Conservation (phyloP, 192 early-diverging fungal genomes). For the Geosiphon pyriformis region DNA sequence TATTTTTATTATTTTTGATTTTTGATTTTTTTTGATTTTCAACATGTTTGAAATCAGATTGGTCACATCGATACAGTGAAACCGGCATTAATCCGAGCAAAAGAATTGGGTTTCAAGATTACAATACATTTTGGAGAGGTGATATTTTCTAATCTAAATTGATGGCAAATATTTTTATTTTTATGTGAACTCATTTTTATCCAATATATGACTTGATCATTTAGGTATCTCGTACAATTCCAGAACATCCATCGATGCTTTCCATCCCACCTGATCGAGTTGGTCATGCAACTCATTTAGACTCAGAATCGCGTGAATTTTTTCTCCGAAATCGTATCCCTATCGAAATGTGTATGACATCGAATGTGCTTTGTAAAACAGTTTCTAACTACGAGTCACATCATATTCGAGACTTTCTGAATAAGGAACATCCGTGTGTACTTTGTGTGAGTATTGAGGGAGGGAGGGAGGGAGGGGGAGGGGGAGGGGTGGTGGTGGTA, state of each 20-base stretch:
- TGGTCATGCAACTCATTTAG: slow-evolving; percentile 53
- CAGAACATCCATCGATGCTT: slow-evolving; percentile 39
- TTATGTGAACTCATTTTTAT: too few relatives aligned
- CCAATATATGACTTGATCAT: too few relatives aligned
- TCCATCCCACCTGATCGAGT: slow-evolving; percentile 43
- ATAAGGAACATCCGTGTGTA: slow-evolving; percentile 38
- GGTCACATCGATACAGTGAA: slow-evolving; percentile 38
- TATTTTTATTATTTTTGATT: too few relatives aligned
- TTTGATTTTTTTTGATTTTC: too few relatives aligned
- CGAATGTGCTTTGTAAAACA: slow-evolving; percentile 55
- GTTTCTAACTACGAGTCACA: slow-evolving; percentile 45
- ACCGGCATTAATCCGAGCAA: slow-evolving; percentile 46
- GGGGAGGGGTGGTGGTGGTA: too few relatives aligned
- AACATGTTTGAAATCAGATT: slow-evolving; percentile 15
- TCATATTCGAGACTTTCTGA: slow-evolving; percentile 44
- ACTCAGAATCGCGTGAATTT: slow-evolving; percentile 23
- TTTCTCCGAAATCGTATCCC: slow-evolving; percentile 38
- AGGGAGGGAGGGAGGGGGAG: too few relatives aligned
- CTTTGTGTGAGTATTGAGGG: slow-evolving; percentile 43
- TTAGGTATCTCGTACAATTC: too few relatives aligned
- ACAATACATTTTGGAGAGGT: slow-evolving; percentile 56
- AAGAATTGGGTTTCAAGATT: slow-evolving; percentile 40
- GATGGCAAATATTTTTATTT: too few relatives aligned
- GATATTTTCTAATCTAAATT: too few relatives aligned
- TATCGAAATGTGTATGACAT: slow-evolving; percentile 61